phyloP scores from a whole-genome alignment of 1,284 basidiomycete species.

The Ganoderma meredithae region DNA sequence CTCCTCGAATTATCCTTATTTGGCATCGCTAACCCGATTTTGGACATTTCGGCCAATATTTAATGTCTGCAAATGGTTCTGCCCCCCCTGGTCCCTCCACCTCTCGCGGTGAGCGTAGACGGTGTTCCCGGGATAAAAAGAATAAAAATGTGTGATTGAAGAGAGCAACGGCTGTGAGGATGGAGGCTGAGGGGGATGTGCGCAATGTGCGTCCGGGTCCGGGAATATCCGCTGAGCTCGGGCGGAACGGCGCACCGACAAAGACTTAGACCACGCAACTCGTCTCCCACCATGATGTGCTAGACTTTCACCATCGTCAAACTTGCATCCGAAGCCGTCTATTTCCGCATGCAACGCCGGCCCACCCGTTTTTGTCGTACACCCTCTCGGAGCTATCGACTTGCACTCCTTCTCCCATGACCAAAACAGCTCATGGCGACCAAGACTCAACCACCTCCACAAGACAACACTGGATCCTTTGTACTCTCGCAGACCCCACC shows the following conservation, averaged over 20 bases:
- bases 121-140: background rate
- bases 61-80: background rate
- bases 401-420: slow-evolving; percentile 16
- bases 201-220: slow-evolving; percentile 22
- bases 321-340: background rate
- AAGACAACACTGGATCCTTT: slow-evolving; percentile 45
- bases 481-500: slow-evolving; percentile 43
- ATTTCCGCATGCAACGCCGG: slow-evolving; percentile 5
- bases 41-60: background rate
- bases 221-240: slow-evolving; percentile 23
- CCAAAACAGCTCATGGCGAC: slow-evolving; percentile 35
- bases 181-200: background rate
- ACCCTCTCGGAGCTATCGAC: slow-evolving; percentile 1
- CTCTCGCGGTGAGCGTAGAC: background rate
- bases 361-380: slow-evolving; percentile 4
- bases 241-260: slow-evolving; percentile 17
- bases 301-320: slow-evolving; percentile 8
- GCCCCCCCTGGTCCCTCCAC: background rate
- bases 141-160: background rate
- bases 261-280: slow-evolving; percentile 16
- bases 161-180: background rate
- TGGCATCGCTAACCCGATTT: slow-evolving; percentile 4
- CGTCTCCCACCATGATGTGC: slow-evolving; percentile 28
- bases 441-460: slow-evolving; percentile 36
- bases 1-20: background rate